Percentiles rank a stretch among this genome's conserved stretches.
phyloP scores from a whole-genome alignment of 345 rosid genomes.

The Linum tenue region DNA sequence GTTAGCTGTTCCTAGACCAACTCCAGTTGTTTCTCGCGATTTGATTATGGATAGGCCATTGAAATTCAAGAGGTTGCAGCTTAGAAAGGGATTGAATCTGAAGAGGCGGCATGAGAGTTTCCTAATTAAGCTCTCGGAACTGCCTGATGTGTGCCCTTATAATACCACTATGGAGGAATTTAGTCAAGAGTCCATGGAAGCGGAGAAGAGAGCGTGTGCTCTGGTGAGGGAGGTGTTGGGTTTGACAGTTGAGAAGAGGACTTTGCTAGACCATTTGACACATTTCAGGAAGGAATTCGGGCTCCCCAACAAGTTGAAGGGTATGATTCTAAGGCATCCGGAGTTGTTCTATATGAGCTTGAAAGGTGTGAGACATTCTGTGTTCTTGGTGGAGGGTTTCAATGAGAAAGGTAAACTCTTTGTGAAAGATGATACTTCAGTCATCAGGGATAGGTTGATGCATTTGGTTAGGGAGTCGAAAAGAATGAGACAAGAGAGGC shows the following conservation, averaged over 20 bases:
- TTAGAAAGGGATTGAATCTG: conserved; percentile 66
- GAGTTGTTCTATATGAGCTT: conserved; percentile 74
- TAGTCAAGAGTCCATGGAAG: conserved; percentile 45
- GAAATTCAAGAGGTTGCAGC: conserved; percentile 68
- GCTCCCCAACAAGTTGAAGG: conserved; percentile 63
- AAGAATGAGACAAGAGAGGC: conserved; percentile 53
- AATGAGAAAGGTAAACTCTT: conserved; percentile 58
- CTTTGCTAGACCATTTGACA: conserved; percentile 73
- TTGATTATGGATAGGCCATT: conserved; percentile 78
- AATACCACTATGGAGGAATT: conserved; percentile 34
- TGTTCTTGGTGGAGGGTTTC: conserved; percentile 58
- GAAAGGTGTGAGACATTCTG: conserved; percentile 74
- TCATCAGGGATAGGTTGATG: conserved; percentile 45
- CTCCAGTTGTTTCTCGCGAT: conserved; percentile 26
- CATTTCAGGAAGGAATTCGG: conserved; percentile 80
- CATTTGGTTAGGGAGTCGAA: conserved; percentile 58
- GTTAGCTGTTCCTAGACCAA: conserved; percentile 41
- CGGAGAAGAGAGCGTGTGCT: conserved; percentile 77
- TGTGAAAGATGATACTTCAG: conserved; percentile 42
- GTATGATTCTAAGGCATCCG: conserved; percentile 69
- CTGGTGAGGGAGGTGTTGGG: conserved; percentile 66
- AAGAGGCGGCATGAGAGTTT: conserved; percentile 51
- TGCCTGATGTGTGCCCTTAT: conserved; percentile 65
- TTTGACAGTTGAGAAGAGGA: conserved; percentile 62
- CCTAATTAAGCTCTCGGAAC: conserved; percentile 54